Base-by-base conservation (phyloP, 169 alveolate species). In the Babesia ovis region DNA sequence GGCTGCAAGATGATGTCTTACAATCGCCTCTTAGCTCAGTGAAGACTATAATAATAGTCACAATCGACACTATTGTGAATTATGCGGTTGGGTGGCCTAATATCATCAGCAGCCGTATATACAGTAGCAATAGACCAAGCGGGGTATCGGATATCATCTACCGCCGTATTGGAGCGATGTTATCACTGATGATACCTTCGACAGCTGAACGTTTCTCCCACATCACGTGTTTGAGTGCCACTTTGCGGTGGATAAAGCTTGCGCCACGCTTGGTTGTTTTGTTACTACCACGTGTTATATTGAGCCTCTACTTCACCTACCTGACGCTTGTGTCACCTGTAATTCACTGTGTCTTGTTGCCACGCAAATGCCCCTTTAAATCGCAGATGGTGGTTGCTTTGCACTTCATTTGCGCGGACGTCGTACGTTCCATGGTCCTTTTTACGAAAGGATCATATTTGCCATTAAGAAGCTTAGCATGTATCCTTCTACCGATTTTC, bases 281-380 rank as follows among this genome's bases (percentile, higher is more conserved):
- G 57, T 54, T 77, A 23, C 57, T 77, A 35, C 86, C 86, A 3
- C 56, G 66, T 8, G 27, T 68, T 22, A n/a, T 77, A 20, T 45
- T 79, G 12, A 12, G 69, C 23, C 76, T 68, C n/a, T 77, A 77
- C 58, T 66, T 77, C 54, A 32, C 27, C 22, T 77, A 77, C 37
- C 25, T 50, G 34, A 77, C 81, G 20, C 66, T 77, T 9, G 34
- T 77, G 32, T 37, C 70, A 58, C 86, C 86, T n/a, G 14, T 43
- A 16, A 41, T 67, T 14, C 27, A 34, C 29, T 55, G 61, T 6
- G 46, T 64, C 27, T 11, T 69, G 37, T 37, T 77, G 9, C 35
- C 57, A 8, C 41, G 23, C 12, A 46, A 39, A 0, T 14, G 58
- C 68, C 16, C 35, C 45, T 61, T 74, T 48, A 61, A 23, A 53